phyloP scores from a whole-genome alignment of 1,284 basidiomycete species.

The Spongispora temasekensis region DNA sequence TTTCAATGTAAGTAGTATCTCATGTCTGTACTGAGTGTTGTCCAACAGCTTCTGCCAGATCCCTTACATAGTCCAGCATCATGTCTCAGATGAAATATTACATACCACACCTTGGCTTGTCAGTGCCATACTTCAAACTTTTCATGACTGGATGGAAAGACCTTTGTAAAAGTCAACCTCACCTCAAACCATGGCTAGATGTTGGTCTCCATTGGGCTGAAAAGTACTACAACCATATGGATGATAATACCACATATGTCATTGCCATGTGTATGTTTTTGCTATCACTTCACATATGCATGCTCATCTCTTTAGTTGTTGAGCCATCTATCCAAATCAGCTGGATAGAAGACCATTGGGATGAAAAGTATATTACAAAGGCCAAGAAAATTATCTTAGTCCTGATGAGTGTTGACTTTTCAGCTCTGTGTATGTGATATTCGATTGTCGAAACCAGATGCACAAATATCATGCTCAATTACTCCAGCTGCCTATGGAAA shows the following conservation, averaged over 20 bases:
- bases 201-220: neutral
- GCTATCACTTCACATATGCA: neutral
- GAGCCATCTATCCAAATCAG: neutral
- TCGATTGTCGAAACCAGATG: neutral
- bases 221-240: conserved; percentile 2
- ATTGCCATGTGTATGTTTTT: neutral
- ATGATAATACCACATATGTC: conserved; percentile 3
- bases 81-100: neutral
- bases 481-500: neutral
- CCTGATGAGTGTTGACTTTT: neutral
- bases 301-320: neutral
- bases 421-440: neutral
- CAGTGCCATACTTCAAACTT: neutral
- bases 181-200: neutral
- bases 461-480: neutral
- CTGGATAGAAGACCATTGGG: conserved; percentile 4
- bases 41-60: too few relatives aligned
- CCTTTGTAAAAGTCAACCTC: neutral
- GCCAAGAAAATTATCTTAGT: neutral
- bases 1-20: neutral
- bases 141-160: neutral
- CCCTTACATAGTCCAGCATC: neutral
- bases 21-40: neutral
- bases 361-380: neutral
- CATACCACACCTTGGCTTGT: neutral